phyloP scores from a whole-genome alignment of 495 filamentous ascomycete genomes.

The Aspergillus leporis region DNA sequence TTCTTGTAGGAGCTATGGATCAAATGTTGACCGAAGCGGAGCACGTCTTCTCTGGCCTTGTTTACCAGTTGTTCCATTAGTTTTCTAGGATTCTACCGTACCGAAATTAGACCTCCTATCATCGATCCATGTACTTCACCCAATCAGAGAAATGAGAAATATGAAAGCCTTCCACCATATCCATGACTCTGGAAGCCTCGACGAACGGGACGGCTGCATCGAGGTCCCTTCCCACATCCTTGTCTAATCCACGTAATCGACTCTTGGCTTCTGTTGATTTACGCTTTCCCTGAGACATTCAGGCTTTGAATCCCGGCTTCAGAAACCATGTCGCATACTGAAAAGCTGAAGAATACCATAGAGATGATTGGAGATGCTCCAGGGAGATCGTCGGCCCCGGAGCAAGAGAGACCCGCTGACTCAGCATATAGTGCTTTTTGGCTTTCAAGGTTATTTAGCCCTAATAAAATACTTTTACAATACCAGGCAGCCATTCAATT shows the following conservation, averaged over 20 bases:
- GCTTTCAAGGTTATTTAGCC: background rate
- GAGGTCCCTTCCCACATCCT: background rate
- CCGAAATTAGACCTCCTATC: no score
- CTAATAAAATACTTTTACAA: background rate
- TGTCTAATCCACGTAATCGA: background rate
- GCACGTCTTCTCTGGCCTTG: no score
- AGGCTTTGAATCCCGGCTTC: background rate
- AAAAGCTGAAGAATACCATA: slow-evolving; percentile 1
- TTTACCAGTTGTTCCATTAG: no score
- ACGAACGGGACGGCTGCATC: background rate
- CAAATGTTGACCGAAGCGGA: background rate
- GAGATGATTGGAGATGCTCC: slow-evolving; percentile 4
- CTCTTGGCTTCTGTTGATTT: background rate
- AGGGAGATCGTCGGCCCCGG: background rate
- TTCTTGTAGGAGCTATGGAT: background rate
- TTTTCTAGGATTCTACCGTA: no score
- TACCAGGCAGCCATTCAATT: no score
- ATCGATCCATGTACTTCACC: no score
- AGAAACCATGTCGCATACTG: background rate
- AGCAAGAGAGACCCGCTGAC: background rate
- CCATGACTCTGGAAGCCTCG: no score
- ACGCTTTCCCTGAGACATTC: background rate
- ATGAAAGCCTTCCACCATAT: no score
- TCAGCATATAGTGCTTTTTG: slow-evolving; percentile 3
- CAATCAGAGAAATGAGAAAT: no score